Evolutionary conservation across 2,329 filamentous ascomycete genomes (phyloP).

Genomic region (Fusarium incarnatum): DNA sequence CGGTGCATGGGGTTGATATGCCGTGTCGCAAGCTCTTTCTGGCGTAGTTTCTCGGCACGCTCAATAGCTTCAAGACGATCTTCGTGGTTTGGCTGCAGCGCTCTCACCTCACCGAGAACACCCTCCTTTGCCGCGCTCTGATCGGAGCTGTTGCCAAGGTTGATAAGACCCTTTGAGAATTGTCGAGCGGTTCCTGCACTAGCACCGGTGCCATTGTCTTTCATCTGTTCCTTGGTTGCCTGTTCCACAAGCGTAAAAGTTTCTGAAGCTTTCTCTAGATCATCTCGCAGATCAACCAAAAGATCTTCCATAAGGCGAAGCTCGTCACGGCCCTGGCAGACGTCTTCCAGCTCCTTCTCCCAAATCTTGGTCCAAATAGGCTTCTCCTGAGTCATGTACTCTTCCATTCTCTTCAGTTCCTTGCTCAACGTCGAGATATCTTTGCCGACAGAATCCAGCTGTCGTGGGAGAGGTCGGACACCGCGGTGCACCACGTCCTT

Average conservation of each 20-base stretch:
- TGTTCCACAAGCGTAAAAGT: slow-evolving; percentile 97
- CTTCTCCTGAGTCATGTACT: slow-evolving; percentile 91
- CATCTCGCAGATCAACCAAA: slow-evolving; percentile 89
- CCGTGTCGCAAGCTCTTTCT: slow-evolving; percentile 86
- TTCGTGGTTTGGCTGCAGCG: slow-evolving; percentile 94
- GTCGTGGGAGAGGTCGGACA: slow-evolving; percentile 88
- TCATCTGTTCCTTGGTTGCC: slow-evolving; percentile 97
- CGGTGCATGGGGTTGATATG: slow-evolving; percentile 81
- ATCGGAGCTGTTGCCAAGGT: slow-evolving; percentile 69
- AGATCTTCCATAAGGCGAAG: slow-evolving; percentile 97
- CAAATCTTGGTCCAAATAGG: slow-evolving; percentile 99
- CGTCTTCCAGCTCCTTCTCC: slow-evolving; percentile 96
- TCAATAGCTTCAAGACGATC: slow-evolving; percentile 94
- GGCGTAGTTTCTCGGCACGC: slow-evolving; percentile 90
- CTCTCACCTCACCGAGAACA: slow-evolving; percentile 91
- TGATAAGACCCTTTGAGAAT: slow-evolving; percentile 66
- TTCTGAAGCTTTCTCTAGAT: slow-evolving; percentile 92
- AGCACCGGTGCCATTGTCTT: slow-evolving; percentile 70
- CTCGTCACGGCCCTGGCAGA: slow-evolving; percentile 95
- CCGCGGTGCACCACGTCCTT: slow-evolving; percentile 96
- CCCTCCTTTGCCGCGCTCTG: slow-evolving; percentile 88
- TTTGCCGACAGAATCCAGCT: slow-evolving; percentile 89
- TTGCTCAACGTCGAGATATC: slow-evolving; percentile 84
- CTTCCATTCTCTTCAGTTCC: slow-evolving; percentile 93
- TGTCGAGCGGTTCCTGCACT: slow-evolving; percentile 65